Percentiles rank a stretch among this genome's conserved stretches.
Conservation (phyloP, 2,329 filamentous ascomycete genomes). For the Coniella lustricola region DNA sequence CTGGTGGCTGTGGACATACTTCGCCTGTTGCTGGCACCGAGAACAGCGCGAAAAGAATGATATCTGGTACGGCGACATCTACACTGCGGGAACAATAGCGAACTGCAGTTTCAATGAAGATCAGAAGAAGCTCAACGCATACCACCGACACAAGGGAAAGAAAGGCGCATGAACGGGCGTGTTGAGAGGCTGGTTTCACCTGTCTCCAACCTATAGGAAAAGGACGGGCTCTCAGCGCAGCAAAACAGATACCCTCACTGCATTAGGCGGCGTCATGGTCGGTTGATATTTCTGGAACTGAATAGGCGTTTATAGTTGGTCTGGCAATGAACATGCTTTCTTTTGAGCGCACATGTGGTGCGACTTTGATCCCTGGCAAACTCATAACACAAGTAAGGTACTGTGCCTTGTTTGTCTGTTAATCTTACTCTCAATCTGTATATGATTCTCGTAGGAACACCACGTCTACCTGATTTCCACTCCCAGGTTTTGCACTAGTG, state of each 20-base stretch:
- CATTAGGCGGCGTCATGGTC: slow-evolving; percentile 14
- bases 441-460: too few relatives aligned
- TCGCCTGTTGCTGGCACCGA: neutral
- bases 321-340: slow-evolving; percentile 3
- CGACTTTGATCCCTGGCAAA: neutral
- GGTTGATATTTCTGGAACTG: slow-evolving; percentile 3
- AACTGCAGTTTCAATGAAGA: too few relatives aligned
- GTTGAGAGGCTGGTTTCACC: neutral
- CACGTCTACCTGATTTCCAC: slow-evolving; percentile 65
- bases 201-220: neutral
- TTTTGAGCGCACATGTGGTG: neutral
- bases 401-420: too few relatives aligned
- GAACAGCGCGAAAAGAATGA: neutral
- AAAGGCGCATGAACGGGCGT: neutral
- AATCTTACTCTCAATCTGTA: too few relatives aligned
- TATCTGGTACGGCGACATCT: too few relatives aligned
- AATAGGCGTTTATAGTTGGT: slow-evolving; percentile 3
- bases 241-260: slow-evolving; percentile 10
- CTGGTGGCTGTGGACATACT: neutral
- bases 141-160: neutral
- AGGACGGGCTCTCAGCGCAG: neutral
- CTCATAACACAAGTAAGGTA: too few relatives aligned
- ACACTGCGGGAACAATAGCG: too few relatives aligned
- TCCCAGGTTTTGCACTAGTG: slow-evolving; percentile 63
- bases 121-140: neutral